Conservation (phyloP, 495 filamentous ascomycete genomes). For the Aspergillus hancockii region DNA sequence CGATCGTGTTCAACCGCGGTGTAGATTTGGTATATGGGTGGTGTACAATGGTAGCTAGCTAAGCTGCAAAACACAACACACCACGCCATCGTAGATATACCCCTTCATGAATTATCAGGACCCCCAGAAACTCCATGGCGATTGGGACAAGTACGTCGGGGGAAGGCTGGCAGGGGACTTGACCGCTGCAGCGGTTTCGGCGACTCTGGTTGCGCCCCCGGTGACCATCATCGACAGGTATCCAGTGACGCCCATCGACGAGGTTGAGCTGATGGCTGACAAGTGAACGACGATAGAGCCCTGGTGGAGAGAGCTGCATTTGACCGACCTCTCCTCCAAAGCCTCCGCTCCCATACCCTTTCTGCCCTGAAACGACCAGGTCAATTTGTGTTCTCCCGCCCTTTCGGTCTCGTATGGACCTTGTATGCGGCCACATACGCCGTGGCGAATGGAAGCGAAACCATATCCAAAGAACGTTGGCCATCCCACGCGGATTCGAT, state of each 20-base stretch:
- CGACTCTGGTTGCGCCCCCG: conserved; percentile 31
- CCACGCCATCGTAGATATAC: no score
- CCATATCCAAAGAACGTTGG: conserved; percentile 23
- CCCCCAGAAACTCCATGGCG: background rate
- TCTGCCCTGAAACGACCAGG: conserved; percentile 22
- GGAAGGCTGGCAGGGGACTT: conserved; percentile 28
- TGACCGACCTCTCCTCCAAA: conserved; percentile 26
- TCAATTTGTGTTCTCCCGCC: conserved; percentile 26
- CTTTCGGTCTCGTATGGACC: conserved; percentile 31
- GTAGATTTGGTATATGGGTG: no score
- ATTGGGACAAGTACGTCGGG: background rate
- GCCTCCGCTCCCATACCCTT: conserved; percentile 28
- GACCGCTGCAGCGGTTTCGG: conserved; percentile 31
- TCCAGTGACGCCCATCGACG: background rate
- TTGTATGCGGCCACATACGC: conserved; percentile 37
- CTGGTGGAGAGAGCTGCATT: conserved; percentile 33
- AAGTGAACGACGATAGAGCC: conserved; percentile 19
- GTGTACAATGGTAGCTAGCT: no score
- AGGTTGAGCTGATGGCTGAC: background rate
- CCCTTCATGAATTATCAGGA: background rate
- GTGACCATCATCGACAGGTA: conserved; percentile 39
- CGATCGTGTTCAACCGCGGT: no score
- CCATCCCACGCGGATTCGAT: conserved; percentile 24
- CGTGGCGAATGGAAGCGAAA: conserved; percentile 36
- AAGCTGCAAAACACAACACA: no score